A percentile compares a stretch with the other conserved stretches of the same genome.
phyloP scores from a whole-genome alignment of 306 rosid genomes.

The Datisca glomerata region DNA sequence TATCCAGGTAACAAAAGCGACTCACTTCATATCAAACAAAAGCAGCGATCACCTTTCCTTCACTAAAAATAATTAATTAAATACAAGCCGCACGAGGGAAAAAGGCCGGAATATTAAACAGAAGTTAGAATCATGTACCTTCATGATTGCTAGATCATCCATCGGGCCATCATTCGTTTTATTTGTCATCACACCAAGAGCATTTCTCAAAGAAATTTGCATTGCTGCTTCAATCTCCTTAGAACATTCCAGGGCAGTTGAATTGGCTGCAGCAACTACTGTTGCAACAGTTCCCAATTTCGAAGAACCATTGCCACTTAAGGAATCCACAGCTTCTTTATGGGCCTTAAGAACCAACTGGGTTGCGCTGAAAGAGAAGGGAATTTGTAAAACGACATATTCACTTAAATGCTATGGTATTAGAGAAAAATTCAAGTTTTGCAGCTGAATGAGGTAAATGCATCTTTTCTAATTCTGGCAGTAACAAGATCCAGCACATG shows the following conservation, averaged over 20 bases:
- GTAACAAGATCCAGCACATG: too few relatives aligned
- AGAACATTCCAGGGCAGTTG: constrained; percentile 84
- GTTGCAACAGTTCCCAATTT: constrained; percentile 94
- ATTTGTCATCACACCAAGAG: constrained; percentile 73
- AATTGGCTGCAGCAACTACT: constrained; percentile 95
- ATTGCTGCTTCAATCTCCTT: constrained; percentile 94
- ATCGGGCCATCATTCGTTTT: constrained; percentile 70
- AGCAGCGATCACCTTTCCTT: too few relatives aligned
- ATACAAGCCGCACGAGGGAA: too few relatives aligned
- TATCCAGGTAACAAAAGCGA: too few relatives aligned
- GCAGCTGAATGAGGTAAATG: too few relatives aligned
- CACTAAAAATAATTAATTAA: too few relatives aligned
- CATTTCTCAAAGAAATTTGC: constrained; percentile 90
- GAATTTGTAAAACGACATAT: too few relatives aligned
- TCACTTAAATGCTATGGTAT: too few relatives aligned
- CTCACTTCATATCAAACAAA: too few relatives aligned
- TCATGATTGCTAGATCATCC: constrained; percentile 95
- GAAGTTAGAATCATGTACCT: constrained; percentile 39
- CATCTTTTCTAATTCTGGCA: too few relatives aligned
- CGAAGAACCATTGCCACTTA: constrained; percentile 88
- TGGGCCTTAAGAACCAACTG: constrained; percentile 97
- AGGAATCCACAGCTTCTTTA: constrained; percentile 92
- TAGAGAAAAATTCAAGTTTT: too few relatives aligned
- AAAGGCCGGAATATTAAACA: neutral
- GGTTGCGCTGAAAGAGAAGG: constrained; percentile 47